Base-by-base conservation (phyloP, 2,329 filamentous ascomycete genomes). In the Penicillium aurantiogriseum region DNA sequence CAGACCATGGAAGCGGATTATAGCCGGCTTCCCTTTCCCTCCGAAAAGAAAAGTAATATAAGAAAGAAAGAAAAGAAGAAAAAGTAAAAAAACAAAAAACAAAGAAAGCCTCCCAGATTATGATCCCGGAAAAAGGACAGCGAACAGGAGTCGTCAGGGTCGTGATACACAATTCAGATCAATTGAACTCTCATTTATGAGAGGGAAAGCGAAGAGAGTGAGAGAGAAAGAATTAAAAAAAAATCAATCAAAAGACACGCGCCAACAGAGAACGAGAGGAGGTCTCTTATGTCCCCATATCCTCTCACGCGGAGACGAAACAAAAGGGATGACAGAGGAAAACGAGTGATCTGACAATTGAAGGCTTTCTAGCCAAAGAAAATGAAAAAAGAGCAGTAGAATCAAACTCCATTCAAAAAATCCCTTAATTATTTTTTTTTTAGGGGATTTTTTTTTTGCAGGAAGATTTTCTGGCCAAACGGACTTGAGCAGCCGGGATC, bases 1-100 rank as follows among this genome's bases (percentile, higher is more conserved):
- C 74, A 57, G 61, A 68, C 67, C 73, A 75, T 76, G 68, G 68
- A 71, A 67, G 62, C 67, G 56, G 64, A 58, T 56, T 46, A 53
- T 47, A 57, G 25, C 57, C 33, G 57, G 44, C 54, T 46, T 51
- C 59, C 62, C 52, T 42, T 59, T 61, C 44, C 63, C 60, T 57
- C 53, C 54, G 53, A 54, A 36, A 58, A 51, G 54, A 36, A 50
- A 52, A 59, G 48, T 23, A 55, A 52, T 52, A 46, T 31, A 29
- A 63, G 49, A 62, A 59, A 57, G 48, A 59, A 54, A 58, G 52
- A 45, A 38, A 51, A 51, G 45, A 47, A 56, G 56, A 48, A 54
- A 52, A 45, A 45, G 38, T 57, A 51, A 45, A 43, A 55, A 57
- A 50, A 56, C 17, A 27, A 58, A 67, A 64, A 64, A 65, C 57